These are phyloP conservation scores for Tremella mesenterica DNA, from an alignment of 768 basidiomycete species.

Conservation along the genomic window DNA sequence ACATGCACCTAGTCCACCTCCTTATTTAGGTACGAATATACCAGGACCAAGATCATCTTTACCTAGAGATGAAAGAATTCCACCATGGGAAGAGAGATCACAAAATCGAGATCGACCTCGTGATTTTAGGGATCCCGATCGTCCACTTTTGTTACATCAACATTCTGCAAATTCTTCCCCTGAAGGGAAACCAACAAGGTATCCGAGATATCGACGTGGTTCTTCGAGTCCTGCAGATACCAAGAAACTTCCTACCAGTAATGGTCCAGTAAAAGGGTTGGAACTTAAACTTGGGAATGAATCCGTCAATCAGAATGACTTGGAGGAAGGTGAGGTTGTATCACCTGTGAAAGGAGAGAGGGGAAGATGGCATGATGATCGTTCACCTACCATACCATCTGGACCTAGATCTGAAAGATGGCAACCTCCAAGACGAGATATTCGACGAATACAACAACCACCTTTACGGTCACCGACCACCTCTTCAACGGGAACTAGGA, in stretches of 20 bases:
- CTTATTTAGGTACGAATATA: neutral
- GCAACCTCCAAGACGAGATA: neutral
- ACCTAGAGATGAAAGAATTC: slow-evolving; percentile 3
- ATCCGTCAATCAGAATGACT: no score
- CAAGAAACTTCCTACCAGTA: neutral
- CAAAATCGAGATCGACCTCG: neutral
- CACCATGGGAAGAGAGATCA: neutral
- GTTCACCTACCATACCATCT: neutral
- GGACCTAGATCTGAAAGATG: neutral
- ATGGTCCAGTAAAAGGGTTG: neutral
- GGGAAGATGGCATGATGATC: neutral
- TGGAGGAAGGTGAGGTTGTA: slow-evolving; percentile 33
- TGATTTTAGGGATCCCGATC: neutral
- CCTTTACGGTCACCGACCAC: no score
- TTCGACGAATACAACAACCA: neutral
- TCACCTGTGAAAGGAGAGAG: slow-evolving; percentile 14
- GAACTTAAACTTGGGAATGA: slow-evolving; percentile 8
- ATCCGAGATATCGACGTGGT: slow-evolving; percentile 17
- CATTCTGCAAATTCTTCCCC: slow-evolving; percentile 7
- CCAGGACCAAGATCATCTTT: neutral
- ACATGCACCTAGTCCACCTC: neutral
- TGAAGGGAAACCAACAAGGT: slow-evolving; percentile 1
- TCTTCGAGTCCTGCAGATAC: slow-evolving; percentile 16
- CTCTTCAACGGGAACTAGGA: neutral
- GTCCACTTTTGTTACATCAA: slow-evolving; percentile 2